Evolutionary conservation across 2,329 filamentous ascomycete genomes (phyloP), one percentile per base, ranked within the genome.

Genomic region (Davidsoniella australis): DNA sequence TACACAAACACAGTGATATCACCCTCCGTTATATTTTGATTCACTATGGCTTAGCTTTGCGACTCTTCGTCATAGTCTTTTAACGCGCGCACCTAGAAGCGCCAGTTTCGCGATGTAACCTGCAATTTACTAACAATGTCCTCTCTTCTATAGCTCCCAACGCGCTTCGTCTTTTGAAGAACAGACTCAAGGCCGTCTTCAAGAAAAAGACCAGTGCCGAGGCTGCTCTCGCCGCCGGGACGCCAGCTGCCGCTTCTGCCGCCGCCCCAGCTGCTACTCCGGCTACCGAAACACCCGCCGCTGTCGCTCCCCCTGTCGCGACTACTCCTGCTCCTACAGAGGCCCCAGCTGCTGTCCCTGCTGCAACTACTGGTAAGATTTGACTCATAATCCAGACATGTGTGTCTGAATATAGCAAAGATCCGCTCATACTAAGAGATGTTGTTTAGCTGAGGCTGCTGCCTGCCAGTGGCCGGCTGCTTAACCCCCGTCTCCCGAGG

Each of bases 151-250:
- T 41, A 75, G 72, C 72, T 49, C 61, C 66, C 45, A 63, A 67
- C 55, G 69, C 71, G 33, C 62, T 76, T 53, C 68, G 70, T 59
- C 74, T 74, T 63, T 56, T 76, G 56, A 73, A 71, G 68, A 64
- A 62, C 58, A 75, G 73, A 69, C 59, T 76, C 59, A 71, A 69
- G 67, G 62, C 64, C 55, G 62, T 65, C 61, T 71, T 73, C 64
- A 71, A 68, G 62, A 71, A 69, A 61, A 69, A 66, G 63, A 48
- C 53, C 40, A 58, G 63, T 42, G 61, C 48, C 24, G 10, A 42
- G 45, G 37, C 46, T 48, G 14, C 24, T 42, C 33, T 37, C 36
- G 23, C 44, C 17, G 39, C 43, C 17, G 43, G 24, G 16, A 24
- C 38, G 14, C 41, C 44, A 18, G 12, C 38, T 14, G 46, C 37